Percentiles rank a stretch among this genome's conserved stretches.
phyloP scores from a whole-genome alignment of 176 grass and related monocot genomes.

The Oryza meridionalis region DNA sequence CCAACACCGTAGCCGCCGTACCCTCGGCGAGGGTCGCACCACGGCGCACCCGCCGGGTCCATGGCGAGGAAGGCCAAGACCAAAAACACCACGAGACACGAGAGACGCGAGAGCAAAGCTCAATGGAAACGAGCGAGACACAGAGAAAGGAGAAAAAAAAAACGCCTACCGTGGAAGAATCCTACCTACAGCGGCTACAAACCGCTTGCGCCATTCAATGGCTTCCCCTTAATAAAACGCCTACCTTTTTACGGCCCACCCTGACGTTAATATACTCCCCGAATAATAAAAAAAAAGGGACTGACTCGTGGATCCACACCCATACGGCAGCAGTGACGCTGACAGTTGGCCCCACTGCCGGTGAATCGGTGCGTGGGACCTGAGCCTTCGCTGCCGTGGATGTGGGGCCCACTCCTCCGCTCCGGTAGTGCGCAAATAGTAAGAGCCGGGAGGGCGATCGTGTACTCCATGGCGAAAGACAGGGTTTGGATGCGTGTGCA shows the following conservation, averaged over 20 bases:
- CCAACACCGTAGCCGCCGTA: slow-evolving; percentile 47
- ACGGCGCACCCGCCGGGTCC: slow-evolving; percentile 52
- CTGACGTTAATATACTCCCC: slow-evolving; percentile 19
- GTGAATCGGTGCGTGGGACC: background rate
- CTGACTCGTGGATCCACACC: background rate
- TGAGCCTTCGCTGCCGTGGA: background rate
- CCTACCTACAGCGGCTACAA: slow-evolving; percentile 10
- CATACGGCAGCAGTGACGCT: slow-evolving; percentile 15
- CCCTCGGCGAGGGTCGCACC: slow-evolving; percentile 50
- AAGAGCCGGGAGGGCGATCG: background rate
- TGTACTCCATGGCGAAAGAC: background rate
- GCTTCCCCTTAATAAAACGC: slow-evolving; percentile 26
- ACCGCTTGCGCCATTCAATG: slow-evolving; percentile 30
- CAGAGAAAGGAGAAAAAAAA: background rate
- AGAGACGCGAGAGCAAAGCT: slow-evolving; percentile 26
- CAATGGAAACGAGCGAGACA: background rate
- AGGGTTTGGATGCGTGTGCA: background rate
- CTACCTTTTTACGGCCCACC: slow-evolving; percentile 24
- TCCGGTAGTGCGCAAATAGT: background rate
- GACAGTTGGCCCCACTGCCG: background rate
- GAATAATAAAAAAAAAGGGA: background rate
- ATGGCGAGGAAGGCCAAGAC: slow-evolving; percentile 32
- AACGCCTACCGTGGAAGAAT: slow-evolving; percentile 30
- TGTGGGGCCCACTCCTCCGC: background rate
- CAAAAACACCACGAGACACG: background rate